Conservation (phyloP, 371 early-diverging fungal genomes). For the Fennellomyces sp. region DNA sequence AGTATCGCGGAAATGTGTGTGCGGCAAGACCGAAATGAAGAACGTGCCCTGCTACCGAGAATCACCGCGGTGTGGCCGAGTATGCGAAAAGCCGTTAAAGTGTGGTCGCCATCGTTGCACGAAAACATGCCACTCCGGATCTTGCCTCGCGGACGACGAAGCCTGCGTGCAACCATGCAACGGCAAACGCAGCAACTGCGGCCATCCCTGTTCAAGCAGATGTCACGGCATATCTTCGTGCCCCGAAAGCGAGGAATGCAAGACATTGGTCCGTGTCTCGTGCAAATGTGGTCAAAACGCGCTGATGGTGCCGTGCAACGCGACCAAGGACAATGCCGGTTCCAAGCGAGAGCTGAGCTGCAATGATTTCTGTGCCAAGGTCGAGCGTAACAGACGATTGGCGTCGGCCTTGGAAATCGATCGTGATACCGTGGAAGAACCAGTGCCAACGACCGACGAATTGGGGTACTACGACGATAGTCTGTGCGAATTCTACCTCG, state of each 20-base stretch:
- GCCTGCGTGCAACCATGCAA: slow-evolving; percentile 66
- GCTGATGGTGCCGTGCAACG: slow-evolving; percentile 60
- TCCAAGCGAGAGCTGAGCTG: slow-evolving; percentile 56
- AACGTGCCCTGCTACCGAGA: slow-evolving; percentile 77
- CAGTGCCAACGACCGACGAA: slow-evolving; percentile 22
- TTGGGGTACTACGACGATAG: slow-evolving; percentile 64
- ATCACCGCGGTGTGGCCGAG: slow-evolving; percentile 70
- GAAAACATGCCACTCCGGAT: slow-evolving; percentile 75
- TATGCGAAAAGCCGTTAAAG: slow-evolving; percentile 62
- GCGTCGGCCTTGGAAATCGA: slow-evolving; percentile 72
- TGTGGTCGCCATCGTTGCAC: slow-evolving; percentile 76
- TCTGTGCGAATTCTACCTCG: slow-evolving; percentile 62
- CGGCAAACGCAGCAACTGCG: slow-evolving; percentile 65
- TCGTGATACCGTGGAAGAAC: slow-evolving; percentile 26
- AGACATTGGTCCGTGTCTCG: slow-evolving; percentile 45
- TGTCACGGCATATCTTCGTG: slow-evolving; percentile 75
- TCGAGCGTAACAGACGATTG: slow-evolving; percentile 72
- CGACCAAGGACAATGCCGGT: slow-evolving; percentile 50
- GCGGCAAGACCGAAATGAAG: slow-evolving; percentile 69
- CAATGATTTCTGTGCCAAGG: slow-evolving; percentile 73
- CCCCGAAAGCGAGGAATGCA: slow-evolving; percentile 64
- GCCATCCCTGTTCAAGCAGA: slow-evolving; percentile 64
- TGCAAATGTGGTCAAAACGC: slow-evolving; percentile 77
- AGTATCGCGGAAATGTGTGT: slow-evolving; percentile 68
- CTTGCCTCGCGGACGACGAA: slow-evolving; percentile 56